Evolutionary conservation across 257 asterid species (phyloP).

Genomic region (Catharanthus roseus): DNA sequence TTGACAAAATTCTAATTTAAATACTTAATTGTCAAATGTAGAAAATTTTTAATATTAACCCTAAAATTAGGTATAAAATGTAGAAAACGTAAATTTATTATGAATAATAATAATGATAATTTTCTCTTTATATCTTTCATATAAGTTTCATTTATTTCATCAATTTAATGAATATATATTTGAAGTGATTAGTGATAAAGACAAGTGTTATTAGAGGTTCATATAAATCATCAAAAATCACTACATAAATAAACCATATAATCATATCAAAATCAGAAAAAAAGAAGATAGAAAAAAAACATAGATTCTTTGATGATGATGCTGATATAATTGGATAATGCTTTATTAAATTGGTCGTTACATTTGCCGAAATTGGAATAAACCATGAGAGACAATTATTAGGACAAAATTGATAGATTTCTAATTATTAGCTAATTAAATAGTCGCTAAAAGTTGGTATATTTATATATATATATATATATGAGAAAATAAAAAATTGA

Average conservation of each 20-base stretch:
- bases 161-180: too few species aligned
- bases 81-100: too few species aligned
- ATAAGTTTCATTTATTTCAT: too few species aligned
- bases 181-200: slow-evolving; percentile 15
- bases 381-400: background rate
- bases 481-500: background rate
- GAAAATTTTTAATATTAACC: too few species aligned
- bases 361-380: background rate
- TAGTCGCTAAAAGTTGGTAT: slow-evolving; percentile 12
- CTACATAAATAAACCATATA: background rate
- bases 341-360: background rate
- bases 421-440: background rate
- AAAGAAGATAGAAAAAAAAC: background rate
- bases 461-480: too few species aligned
- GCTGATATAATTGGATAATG: background rate
- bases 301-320: slow-evolving; percentile 17
- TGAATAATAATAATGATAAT: too few species aligned
- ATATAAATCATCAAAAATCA: background rate
- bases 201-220: background rate
- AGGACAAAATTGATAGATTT: background rate
- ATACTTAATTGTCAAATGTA: too few species aligned
- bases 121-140: too few species aligned
- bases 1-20: too few species aligned
- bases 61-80: too few species aligned
- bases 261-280: background rate